Evolutionary conservation across 352 stramenopile genomes (phyloP).

Genomic region (Pythium coloratum): DNA sequence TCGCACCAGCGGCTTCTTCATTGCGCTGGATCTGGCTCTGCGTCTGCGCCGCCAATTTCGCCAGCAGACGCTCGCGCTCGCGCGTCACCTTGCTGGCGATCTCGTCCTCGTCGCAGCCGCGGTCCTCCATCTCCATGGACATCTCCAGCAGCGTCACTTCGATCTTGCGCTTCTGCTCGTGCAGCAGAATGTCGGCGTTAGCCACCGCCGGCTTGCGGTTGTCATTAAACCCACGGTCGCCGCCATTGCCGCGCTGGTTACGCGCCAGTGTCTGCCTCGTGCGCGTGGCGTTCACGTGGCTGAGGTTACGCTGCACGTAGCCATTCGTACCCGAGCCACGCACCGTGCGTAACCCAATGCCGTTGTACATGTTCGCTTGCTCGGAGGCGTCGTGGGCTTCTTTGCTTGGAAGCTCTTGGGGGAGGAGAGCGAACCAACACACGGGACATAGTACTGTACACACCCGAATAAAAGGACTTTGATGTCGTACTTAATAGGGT

Average conservation of each 20-base stretch:
- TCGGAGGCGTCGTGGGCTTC: background rate
- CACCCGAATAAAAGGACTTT: background rate
- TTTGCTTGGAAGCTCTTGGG: background rate
- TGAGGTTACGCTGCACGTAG: constrained; percentile 86
- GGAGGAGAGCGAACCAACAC: constrained; percentile 7
- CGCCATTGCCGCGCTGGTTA: constrained; percentile 32
- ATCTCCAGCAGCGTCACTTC: constrained; percentile 83
- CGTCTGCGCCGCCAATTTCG: constrained; percentile 22
- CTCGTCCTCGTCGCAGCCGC: constrained; percentile 65
- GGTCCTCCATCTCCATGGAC: constrained; percentile 74
- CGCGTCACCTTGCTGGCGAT: constrained; percentile 61
- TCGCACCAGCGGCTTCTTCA: constrained; percentile 32
- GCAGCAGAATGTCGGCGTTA: constrained; percentile 80
- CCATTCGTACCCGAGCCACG: constrained; percentile 88
- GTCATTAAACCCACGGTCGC: constrained; percentile 13
- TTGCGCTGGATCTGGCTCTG: constrained; percentile 11
- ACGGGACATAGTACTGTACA: background rate
- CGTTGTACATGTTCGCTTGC: constrained; percentile 83
- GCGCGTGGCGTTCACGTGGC: constrained; percentile 70
- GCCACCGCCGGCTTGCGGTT: constrained; percentile 23
- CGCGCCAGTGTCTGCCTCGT: constrained; percentile 60
- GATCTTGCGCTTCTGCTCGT: constrained; percentile 78
- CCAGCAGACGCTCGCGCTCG: constrained; percentile 58
- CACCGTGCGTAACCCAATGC: constrained; percentile 82
- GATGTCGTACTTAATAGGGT: background rate